Conservation (phyloP, 2,329 filamentous ascomycete species). For the Hypoxylon sp. region DNA sequence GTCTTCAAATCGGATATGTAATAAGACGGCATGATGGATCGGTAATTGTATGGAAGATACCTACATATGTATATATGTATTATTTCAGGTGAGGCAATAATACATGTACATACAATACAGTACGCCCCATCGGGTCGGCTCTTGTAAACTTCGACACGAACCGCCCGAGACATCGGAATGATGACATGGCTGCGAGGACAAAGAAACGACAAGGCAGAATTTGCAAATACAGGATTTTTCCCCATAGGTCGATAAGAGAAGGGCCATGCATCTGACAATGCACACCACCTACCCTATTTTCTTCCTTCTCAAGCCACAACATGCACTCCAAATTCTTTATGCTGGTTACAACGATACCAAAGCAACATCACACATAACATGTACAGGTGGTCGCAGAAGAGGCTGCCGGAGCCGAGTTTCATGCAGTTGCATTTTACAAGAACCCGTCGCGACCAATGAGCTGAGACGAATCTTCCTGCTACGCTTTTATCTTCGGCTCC, state of each 20-base stretch:
- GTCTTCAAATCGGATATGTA: constrained; percentile 3
- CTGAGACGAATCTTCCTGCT: neutral
- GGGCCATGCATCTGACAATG: constrained; percentile 13
- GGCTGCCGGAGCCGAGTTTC: constrained; percentile 3
- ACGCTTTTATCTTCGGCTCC: constrained; percentile 19
- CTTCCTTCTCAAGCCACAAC: too few species aligned
- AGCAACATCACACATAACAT: too few species aligned
- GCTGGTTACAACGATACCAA: too few species aligned
- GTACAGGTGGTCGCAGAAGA: constrained; percentile 4
- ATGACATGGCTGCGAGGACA: constrained; percentile 21
- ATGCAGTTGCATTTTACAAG: constrained; percentile 4
- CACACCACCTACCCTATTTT: constrained; percentile 13
- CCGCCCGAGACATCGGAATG: constrained; percentile 22
- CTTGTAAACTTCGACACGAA: constrained; percentile 9
- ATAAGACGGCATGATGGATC: constrained; percentile 9
- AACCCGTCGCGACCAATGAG: constrained; percentile 15
- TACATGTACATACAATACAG: neutral
- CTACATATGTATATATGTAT: too few species aligned
- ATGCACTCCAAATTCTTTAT: constrained; percentile 9
- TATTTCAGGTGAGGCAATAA: too few species aligned
- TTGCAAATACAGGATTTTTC: constrained; percentile 1
- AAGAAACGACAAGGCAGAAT: constrained; percentile 23
- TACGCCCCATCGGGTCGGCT: constrained; percentile 11
- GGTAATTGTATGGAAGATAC: too few species aligned
- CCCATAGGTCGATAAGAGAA: constrained; percentile 17